Conservation (phyloP, 1,284 basidiomycete species). For the Tilletia caries region DNA sequence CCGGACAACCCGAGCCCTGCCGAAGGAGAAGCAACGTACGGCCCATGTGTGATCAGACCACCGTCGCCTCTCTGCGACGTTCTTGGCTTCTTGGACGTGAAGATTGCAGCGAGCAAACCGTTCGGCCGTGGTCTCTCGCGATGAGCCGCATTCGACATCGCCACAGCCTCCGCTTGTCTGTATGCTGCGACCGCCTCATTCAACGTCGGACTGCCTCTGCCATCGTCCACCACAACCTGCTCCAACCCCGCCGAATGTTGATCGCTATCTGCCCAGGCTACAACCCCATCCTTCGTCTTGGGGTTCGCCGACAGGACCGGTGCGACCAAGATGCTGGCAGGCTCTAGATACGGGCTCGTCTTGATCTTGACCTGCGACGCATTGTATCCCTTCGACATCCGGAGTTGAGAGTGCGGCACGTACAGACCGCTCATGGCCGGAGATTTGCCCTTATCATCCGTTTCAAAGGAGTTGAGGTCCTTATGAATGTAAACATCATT, state of each 20-base stretch:
- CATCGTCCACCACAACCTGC: background rate
- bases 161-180: slow-evolving; percentile 13
- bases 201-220: slow-evolving; percentile 11
- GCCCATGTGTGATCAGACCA: slow-evolving; percentile 1
- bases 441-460: slow-evolving; percentile 28
- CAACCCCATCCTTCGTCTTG: slow-evolving; percentile 11
- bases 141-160: slow-evolving; percentile 9
- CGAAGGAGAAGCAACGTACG: background rate
- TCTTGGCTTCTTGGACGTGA: slow-evolving; percentile 4
- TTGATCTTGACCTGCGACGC: slow-evolving; percentile 22
- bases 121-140: slow-evolving; percentile 7
- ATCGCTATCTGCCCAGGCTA: background rate
- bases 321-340: background rate
- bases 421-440: slow-evolving; percentile 9
- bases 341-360: slow-evolving; percentile 31
- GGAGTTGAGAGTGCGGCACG: slow-evolving; percentile 5
- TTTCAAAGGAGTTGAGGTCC: slow-evolving; percentile 9
- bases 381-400: slow-evolving; percentile 19
- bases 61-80: background rate
- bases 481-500: slow-evolving; percentile 17
- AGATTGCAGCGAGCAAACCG: background rate
- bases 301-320: background rate
- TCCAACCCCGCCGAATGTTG: slow-evolving; percentile 5
- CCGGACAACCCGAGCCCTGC: slow-evolving; percentile 14
- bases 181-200: slow-evolving; percentile 16